Evolutionary conservation across 495 filamentous ascomycete species (phyloP), one percentile per base, ranked within the genome.

Genomic region (Aspergillus heteromorphus): DNA sequence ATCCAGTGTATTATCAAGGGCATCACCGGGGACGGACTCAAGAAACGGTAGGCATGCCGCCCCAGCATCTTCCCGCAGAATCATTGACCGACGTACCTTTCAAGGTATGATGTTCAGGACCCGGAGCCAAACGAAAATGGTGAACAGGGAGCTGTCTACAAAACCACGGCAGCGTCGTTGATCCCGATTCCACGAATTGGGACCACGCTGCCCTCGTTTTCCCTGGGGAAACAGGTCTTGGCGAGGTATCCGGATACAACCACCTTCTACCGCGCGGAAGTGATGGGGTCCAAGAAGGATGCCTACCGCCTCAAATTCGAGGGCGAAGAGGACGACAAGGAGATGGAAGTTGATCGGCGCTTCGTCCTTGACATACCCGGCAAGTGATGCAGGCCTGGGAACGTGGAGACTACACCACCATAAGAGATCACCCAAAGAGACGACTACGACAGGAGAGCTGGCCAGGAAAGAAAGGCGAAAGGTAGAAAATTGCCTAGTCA

Each of bases 241-340:
- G 90, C 90, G 0, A 74, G 89, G 36, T 95, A 95, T 63, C 90
- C 90, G 0, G 87, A 91, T 53, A 99, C 95, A 9, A 96, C 93
- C 2, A 97, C 92, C 0, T 99, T 99, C 63, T 99, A 99, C 68
- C 86, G 89, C 62, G 93, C 95, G 10, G 92, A 97, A 58, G 92
- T 98, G 16, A 91, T 90, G 76, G 85, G 85, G 0, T 60, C 67
- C 9, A 84, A 86, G 59, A 84, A 84, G 57, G 81, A 82, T 47
- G 73, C 73, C 42, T 86, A 83, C 53, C 72, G 80, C 40, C 74
- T 95, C 55, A 83, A 88, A 55, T 95, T 95, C 54, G 90, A 95
- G 65, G 88, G 88, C 10, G 90, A 95, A 64, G 88, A 92, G 63
- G 88, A 88, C 59, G 87, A 85, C 49, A 86, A 86, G 60, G 87